Evolutionary conservation across 2,329 filamentous ascomycete genomes (phyloP), one percentile per base, ranked within the genome.

Genomic region (Penicillium thymicola): DNA sequence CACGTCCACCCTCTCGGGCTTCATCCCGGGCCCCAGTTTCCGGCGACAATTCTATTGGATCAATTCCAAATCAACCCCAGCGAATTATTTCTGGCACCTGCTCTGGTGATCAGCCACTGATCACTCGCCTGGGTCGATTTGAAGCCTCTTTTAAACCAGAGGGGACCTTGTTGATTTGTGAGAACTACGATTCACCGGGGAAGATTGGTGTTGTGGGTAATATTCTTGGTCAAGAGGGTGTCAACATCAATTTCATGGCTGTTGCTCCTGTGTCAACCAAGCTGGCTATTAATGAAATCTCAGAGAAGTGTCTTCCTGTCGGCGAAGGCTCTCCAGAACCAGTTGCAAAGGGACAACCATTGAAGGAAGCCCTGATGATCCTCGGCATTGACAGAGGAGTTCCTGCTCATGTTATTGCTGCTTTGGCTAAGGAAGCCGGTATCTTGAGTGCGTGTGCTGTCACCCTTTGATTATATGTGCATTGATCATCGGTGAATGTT

Each of bases 241-340:
- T 94, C 51, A 94, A 94, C 67, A 90, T 93, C 70, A 83, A 82
- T 44, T 92, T 87, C 69, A 94, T 93, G 90, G 86, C 84, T 67
- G 89, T 92, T 1, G 81, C 82, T 46, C 81, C 82, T 9, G 67
- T 67, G 2, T 72, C 67, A 2, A 59, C 59, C 8, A 65, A 67
- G 28, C 46, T 67, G 5, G 28, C 41, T 21, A 10, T 30, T 4
- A 52, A 41, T 2, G n/a, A 28, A 21, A 49, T 37, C 3, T 14
- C n/a, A 27, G 25, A 37, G 28, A 44, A 9, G 13, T 41, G 46
- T 9, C 16, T 32, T 21, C n/a, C 49, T 2, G 28, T 16, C 23
- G 56, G 58, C n/a, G 57, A 58, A 14, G 44, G 40, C 13, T 32
- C 16, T 5, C 25, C 11, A 6, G 52, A 58, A 9, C 25, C 21